Conservation (phyloP, 148 eudicot species). For the Cornus suecica region DNA sequence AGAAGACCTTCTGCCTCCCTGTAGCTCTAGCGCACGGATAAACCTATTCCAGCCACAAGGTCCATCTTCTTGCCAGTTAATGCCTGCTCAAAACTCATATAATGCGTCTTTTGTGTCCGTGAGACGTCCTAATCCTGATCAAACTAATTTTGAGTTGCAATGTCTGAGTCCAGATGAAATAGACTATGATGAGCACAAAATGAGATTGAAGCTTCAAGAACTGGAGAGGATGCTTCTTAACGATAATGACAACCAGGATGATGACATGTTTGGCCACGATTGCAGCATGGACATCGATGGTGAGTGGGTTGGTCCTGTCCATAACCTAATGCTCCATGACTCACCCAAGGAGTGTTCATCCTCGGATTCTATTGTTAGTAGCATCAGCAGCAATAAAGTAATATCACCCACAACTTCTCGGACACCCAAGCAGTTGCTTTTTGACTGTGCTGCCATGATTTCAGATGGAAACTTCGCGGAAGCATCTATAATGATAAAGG, state of each 20-base stretch:
- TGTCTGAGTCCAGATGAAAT: constrained; percentile 41
- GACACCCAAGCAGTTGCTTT: constrained; percentile 61
- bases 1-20: constrained; percentile 51
- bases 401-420: constrained; percentile 23
- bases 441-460: constrained; percentile 69
- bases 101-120: constrained; percentile 22
- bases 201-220: constrained; percentile 83
- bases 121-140: constrained; percentile 7
- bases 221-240: constrained; percentile 83
- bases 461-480: constrained; percentile 54
- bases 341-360: constrained; percentile 83
- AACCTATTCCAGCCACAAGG: constrained; percentile 13
- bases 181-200: constrained; percentile 50
- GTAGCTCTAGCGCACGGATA: constrained; percentile 14
- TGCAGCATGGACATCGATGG: constrained; percentile 65
- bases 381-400: constrained; percentile 50
- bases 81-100: constrained; percentile 17
- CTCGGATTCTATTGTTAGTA: constrained; percentile 54
- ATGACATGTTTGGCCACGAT: constrained; percentile 27
- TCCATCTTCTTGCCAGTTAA: constrained; percentile 5
- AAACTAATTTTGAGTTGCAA: constrained; percentile 33
- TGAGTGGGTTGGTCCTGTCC: constrained; percentile 19
- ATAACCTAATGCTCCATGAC: constrained; percentile 28
- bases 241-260: constrained; percentile 27
- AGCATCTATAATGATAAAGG: constrained; percentile 62